Base-by-base conservation (phyloP, 2,329 filamentous ascomycete genomes). In the Mycosphaerella sp. region DNA sequence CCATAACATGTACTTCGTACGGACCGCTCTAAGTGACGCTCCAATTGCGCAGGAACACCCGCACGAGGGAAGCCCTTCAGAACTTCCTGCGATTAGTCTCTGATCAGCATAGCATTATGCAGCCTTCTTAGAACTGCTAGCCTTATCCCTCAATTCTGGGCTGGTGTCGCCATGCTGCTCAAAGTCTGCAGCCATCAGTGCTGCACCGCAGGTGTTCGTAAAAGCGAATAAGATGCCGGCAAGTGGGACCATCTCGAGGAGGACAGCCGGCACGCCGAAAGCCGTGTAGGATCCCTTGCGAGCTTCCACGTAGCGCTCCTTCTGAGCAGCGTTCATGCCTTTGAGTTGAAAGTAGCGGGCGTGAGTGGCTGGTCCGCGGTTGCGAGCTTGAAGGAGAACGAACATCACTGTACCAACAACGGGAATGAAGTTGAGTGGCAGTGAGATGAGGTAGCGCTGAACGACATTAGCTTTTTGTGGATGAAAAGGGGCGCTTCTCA, bases 381-480 rank as follows among this genome's bases (percentile, higher is more conserved):
- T 75, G 64, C 70, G 70, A 14, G 73, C 75, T 70, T 95, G 89
- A 12, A 95, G 69, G 29, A 86, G 69, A 34, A 96, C 79, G 70
- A 95, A 97, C 4, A 90, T 74, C 6, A 84, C 74, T 0, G 91
- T 95, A 5, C 92, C 92, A 14, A 95, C 81, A 0, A 96, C 79
- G 0, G 92, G 92, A 49, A 97, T 90, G 68, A 95, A 90, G 74
- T 96, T 97, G 57, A 97, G 78, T 9, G 92, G 91, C 41, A 95
- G 77, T 68, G 95, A 93, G 73, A 96, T 81, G 59, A 95, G 68
- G 65, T 92, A 92, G 41, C 88, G 78, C 48, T 51, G 32, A 2
- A 46, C 1, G 17, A 39, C 21, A 38, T 50, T 43, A 43, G 38
- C 47, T 26, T 29, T n/a, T 23, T 2, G 4, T 17, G 6, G 8